Conservation (phyloP, 2,329 filamentous ascomycete species). For the Aschersonia sp. region DNA sequence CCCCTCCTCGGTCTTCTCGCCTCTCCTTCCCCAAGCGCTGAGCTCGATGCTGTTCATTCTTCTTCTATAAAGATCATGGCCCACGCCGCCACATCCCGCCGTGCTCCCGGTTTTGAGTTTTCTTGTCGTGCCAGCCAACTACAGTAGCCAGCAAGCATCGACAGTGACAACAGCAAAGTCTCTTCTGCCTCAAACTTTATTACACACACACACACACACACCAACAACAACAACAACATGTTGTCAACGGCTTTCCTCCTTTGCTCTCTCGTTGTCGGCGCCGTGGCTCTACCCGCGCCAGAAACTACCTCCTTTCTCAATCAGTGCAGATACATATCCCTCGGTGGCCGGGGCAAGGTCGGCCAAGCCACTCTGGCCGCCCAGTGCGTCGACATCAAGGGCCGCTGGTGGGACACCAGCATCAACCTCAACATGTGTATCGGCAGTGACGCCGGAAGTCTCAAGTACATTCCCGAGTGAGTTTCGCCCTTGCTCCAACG, state of each 20-base stretch:
- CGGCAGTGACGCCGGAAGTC: conserved; percentile 5
- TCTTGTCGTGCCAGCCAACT: no score
- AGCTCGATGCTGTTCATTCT: no score
- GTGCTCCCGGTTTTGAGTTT: no score
- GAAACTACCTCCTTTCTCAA: conserved; percentile 1
- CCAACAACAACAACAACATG: neutral
- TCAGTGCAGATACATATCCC: conserved; percentile 8
- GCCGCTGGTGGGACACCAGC: conserved; percentile 10
- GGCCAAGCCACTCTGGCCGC: conserved; percentile 9
- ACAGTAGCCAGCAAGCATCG: no score
- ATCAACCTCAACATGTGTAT: conserved; percentile 12
- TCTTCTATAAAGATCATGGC: no score
- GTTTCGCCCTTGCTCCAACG: neutral
- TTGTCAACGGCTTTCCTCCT: neutral
- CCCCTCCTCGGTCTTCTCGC: no score
- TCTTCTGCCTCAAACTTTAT: no score
- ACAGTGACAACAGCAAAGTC: no score
- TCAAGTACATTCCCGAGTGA: conserved; percentile 8
- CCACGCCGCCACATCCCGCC: no score
- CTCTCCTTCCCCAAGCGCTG: no score
- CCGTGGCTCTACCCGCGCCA: neutral
- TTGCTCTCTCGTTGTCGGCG: neutral
- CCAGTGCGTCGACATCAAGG: conserved; percentile 7
- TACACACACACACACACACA: no score
- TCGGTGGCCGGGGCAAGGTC: conserved; percentile 8